Evolutionary conservation across 345 rosid genomes (phyloP), one percentile per base, ranked within the genome.

Genomic region (Acer saccharum): DNA sequence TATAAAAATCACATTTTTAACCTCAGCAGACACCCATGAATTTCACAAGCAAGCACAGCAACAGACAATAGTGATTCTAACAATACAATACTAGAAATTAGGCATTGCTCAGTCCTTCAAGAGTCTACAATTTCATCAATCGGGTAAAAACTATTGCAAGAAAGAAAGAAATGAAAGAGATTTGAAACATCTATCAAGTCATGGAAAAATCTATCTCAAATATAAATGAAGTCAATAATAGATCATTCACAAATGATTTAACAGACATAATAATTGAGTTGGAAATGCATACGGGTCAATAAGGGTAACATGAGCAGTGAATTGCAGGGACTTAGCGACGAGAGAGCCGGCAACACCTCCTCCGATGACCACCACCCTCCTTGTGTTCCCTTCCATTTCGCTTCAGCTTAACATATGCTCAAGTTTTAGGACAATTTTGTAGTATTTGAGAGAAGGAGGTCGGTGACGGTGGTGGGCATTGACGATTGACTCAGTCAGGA

Each of bases 281-380:
- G 9, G 58, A 58, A 63, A 12, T 12, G 73, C 90, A n/a, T 81
- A 92, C 93, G 92, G 85, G 73, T 92, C 94, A 77, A 92, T 82
- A 35, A 92, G 91, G 79, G 91, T 89, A 43, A 92, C 87, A 69
- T 89, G 87, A 4, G 93, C 90, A 65, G 68, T 52, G 85, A 85
- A 89, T 44, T 90, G 97, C 46, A 90, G 83, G n/a, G 84, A 18
- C 43, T 88, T 87, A 1, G 89, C 89, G 50, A 88, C 77, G 10
- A 90, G 17, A 25, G 93, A 85, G 11, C 97, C 94, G 35, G 85
- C 94, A 64, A 92, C 32, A 13, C 93, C 94, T 0, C 97, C 93
- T 50, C 94, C 94, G 21, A 92, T 71, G 7, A 92, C 81, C 68
- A 92, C 87, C 77, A 90, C 81, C 23, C 83, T 81, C 79, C 69